phyloP scores from a whole-genome alignment of 805 yeast species.

The Teunomyces kruisii region DNA sequence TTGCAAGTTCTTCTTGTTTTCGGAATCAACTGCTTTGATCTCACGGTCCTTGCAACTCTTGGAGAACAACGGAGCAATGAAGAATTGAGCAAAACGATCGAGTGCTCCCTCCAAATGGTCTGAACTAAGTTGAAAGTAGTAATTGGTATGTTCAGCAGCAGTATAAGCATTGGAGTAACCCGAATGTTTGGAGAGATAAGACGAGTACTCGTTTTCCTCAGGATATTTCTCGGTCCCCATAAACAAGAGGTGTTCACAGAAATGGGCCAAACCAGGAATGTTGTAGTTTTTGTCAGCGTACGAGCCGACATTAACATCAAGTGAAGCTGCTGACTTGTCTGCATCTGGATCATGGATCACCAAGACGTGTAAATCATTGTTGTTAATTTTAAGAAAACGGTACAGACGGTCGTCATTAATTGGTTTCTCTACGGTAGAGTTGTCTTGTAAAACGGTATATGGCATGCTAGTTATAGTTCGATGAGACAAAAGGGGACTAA shows the following conservation, averaged over 20 bases:
- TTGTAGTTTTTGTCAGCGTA: conserved; percentile 61
- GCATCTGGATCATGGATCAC: conserved; percentile 67
- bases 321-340: conserved; percentile 75
- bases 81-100: conserved; percentile 91
- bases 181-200: conserved; percentile 76
- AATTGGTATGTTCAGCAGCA: conserved; percentile 83
- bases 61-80: conserved; percentile 78
- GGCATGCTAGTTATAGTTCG: conserved; percentile 1
- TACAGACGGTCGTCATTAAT: conserved; percentile 74
- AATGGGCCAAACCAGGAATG: conserved; percentile 77
- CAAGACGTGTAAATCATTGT: conserved; percentile 59
- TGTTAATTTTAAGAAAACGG: conserved; percentile 54
- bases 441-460: conserved; percentile 27
- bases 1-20: conserved; percentile 91
- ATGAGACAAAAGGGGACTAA: not conserved
- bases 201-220: conserved; percentile 68
- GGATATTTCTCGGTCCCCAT: conserved; percentile 82
- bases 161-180: conserved; percentile 94
- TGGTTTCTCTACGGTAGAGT: conserved; percentile 41
- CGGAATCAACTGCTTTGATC: conserved; percentile 92
- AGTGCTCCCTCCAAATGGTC: conserved; percentile 81
- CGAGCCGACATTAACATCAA: conserved; percentile 78
- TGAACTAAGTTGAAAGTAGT: conserved; percentile 80
- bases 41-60: conserved; percentile 83
- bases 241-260: conserved; percentile 62